Evolutionary conservation across 1,284 basidiomycete species (phyloP).

Genomic region (Pascua guehoae): DNA sequence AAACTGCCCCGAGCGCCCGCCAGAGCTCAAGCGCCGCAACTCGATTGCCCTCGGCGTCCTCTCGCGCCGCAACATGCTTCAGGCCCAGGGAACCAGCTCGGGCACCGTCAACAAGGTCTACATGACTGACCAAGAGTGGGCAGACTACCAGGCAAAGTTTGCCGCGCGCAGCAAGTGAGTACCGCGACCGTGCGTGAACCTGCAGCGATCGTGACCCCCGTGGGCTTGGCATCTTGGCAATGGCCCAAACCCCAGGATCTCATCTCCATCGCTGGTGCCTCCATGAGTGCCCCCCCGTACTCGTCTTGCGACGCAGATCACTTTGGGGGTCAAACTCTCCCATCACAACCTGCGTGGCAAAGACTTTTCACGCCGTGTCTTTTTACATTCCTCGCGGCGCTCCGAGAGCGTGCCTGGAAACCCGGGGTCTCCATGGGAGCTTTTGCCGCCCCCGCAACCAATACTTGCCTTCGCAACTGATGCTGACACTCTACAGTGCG

Average conservation of each 20-base stretch:
- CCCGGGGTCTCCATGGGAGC: too few relatives aligned
- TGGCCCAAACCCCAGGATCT: too few relatives aligned
- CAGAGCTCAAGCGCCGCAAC: slow-evolving; percentile 40
- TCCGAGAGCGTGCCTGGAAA: too few relatives aligned
- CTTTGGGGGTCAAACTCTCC: too few relatives aligned
- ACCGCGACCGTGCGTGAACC: neutral
- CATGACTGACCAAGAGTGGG: slow-evolving; percentile 48
- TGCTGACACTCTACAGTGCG: slow-evolving; percentile 4
- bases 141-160: slow-evolving; percentile 38
- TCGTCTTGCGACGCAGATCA: too few relatives aligned
- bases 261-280: too few relatives aligned
- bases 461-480: too few relatives aligned
- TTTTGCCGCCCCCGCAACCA: neutral
- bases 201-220: neutral
- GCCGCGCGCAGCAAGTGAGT: slow-evolving; percentile 31
- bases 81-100: slow-evolving; percentile 25
- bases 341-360: too few relatives aligned
- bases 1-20: slow-evolving; percentile 23
- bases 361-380: too few relatives aligned
- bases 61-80: slow-evolving; percentile 38
- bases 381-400: too few relatives aligned
- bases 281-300: too few relatives aligned
- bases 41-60: slow-evolving; percentile 46
- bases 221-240: too few relatives aligned
- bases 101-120: slow-evolving; percentile 23